phyloP scores from a whole-genome alignment of 1,284 basidiomycete species.

The Ceratobasidium sp. region DNA sequence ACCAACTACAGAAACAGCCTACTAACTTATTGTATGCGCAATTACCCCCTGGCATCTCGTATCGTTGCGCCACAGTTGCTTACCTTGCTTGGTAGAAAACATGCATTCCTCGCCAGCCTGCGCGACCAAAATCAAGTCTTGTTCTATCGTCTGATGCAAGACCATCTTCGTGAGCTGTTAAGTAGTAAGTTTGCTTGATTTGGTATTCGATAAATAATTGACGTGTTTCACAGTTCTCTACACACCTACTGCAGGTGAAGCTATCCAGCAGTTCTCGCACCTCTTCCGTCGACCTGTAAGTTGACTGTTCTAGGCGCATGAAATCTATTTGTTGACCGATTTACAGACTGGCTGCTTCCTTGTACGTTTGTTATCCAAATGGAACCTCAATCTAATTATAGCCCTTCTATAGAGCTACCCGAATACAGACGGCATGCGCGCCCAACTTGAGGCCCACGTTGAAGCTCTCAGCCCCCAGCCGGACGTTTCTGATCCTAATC shows the following conservation, averaged over 20 bases:
- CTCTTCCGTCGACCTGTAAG: slow-evolving; percentile 76
- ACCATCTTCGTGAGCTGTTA: slow-evolving; percentile 79
- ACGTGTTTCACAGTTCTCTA: slow-evolving; percentile 83
- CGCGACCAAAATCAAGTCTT: slow-evolving; percentile 82
- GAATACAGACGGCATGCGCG: slow-evolving; percentile 62
- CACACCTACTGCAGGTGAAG: slow-evolving; percentile 72
- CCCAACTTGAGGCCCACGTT: slow-evolving; percentile 57
- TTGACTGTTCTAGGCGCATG: slow-evolving; percentile 71
- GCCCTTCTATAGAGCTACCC: slow-evolving; percentile 67
- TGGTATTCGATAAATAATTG: too few species aligned
- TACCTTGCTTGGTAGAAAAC: slow-evolving; percentile 65
- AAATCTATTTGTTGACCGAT: slow-evolving; percentile 73
- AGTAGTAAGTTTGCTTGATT: too few species aligned
- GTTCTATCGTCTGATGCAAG: slow-evolving; percentile 74
- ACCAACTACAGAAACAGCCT: slow-evolving; percentile 42
- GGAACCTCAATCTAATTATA: slow-evolving; percentile 55
- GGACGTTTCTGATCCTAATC: background rate
- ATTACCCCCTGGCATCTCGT: background rate
- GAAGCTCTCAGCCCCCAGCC: slow-evolving; percentile 52
- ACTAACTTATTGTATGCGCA: slow-evolving; percentile 37
- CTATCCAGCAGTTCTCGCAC: slow-evolving; percentile 78
- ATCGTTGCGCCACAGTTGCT: slow-evolving; percentile 48
- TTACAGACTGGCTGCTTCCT: slow-evolving; percentile 55
- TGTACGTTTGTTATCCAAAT: slow-evolving; percentile 10
- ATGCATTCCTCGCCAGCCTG: slow-evolving; percentile 75